phyloP scores from a whole-genome alignment of 83 land plant species.

The Picea mariana region DNA sequence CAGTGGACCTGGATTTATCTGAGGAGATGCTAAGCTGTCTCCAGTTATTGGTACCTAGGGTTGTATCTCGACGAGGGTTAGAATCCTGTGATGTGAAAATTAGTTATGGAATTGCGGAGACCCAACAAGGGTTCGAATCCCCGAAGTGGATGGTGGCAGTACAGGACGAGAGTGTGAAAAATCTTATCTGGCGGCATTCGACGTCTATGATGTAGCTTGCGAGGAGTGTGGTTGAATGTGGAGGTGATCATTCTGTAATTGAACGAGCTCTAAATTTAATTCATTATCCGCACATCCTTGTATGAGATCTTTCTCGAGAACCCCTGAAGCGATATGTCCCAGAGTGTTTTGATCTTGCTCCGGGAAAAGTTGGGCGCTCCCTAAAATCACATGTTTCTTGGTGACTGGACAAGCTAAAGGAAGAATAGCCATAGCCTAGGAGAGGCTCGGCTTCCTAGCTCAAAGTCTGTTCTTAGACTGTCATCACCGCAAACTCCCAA shows the following conservation, averaged over 20 bases:
- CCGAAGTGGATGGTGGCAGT: not conserved
- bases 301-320: no score
- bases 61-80: not conserved
- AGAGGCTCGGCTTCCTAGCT: no score
- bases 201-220: slow-evolving; percentile 63
- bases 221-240: slow-evolving; percentile 65
- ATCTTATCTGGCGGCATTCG: slow-evolving; percentile 77
- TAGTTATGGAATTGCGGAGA: not conserved
- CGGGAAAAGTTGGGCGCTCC: no score
- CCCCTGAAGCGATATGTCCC: no score
- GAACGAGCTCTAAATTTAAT: slow-evolving; percentile 54
- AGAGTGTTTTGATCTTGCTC: no score
- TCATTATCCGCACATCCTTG: slow-evolving; percentile 15
- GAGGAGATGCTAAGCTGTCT: slow-evolving; percentile 53
- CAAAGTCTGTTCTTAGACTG: no score
- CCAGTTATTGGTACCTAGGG: slow-evolving; percentile 57
- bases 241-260: slow-evolving; percentile 65
- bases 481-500: no score
- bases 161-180: slow-evolving; percentile 26
- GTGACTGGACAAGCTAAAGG: no score
- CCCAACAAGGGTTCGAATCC: not conserved
- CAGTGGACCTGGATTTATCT: slow-evolving; percentile 35
- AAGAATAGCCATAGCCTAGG: no score
- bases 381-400: no score
- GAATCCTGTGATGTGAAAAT: not conserved